A percentile compares a stretch with the other conserved stretches of the same genome.
Conservation (phyloP, 345 rosid genomes). For the Cardiospermum halicacabum region DNA sequence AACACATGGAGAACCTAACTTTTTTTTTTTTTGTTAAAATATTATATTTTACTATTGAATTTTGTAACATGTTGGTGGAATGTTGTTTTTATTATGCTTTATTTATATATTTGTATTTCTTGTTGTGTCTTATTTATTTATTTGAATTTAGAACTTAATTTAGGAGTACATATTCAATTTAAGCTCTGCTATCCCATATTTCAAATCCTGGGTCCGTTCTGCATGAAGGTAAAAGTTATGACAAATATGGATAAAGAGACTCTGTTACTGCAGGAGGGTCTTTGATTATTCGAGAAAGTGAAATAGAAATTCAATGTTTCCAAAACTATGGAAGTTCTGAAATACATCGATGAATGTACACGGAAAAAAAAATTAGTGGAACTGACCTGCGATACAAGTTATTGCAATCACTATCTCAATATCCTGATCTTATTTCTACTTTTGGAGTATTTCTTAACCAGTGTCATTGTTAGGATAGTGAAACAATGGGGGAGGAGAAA, state of each 20-base stretch:
- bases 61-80: too few relatives aligned
- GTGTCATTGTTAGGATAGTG: not conserved
- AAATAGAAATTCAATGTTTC: not conserved
- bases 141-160: too few relatives aligned
- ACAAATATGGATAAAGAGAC: too few relatives aligned
- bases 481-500: not conserved
- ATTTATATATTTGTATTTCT: too few relatives aligned
- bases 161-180: too few relatives aligned
- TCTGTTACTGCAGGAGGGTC: not conserved
- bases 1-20: too few relatives aligned
- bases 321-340: not conserved
- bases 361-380: not conserved
- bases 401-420: not conserved
- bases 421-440: not conserved
- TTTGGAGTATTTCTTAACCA: not conserved
- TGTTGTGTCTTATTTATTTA: too few relatives aligned
- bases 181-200: too few relatives aligned
- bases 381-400: not conserved
- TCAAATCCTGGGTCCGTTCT: too few relatives aligned
- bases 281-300: not conserved
- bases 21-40: too few relatives aligned
- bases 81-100: too few relatives aligned
- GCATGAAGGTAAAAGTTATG: not conserved
- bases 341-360: not conserved
- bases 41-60: too few relatives aligned